phyloP scores from a whole-genome alignment of 2,329 filamentous ascomycete genomes.

The Volutella citrinella region DNA sequence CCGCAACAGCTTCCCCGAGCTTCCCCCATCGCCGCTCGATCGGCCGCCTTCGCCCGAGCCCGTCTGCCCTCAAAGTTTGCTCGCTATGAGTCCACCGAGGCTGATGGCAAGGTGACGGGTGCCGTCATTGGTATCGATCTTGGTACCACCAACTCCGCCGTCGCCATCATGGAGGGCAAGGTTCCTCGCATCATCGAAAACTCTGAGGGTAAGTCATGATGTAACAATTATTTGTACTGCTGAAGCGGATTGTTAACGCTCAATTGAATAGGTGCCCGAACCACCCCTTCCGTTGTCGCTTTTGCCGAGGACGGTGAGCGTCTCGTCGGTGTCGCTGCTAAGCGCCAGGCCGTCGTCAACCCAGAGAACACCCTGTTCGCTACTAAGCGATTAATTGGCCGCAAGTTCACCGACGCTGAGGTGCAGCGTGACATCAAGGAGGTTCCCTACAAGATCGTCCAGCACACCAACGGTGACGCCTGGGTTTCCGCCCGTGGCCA shows the following conservation, averaged over 20 bases:
- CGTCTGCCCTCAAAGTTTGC: slow-evolving; percentile 71
- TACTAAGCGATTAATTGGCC: slow-evolving; percentile 97
- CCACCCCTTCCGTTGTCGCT: slow-evolving; percentile 77
- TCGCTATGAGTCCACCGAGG: slow-evolving; percentile 68
- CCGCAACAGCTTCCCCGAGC: slow-evolving; percentile 70
- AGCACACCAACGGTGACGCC: slow-evolving; percentile 94
- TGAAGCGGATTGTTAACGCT: slow-evolving; percentile 11
- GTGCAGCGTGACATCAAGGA: slow-evolving; percentile 97
- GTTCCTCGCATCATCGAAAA: slow-evolving; percentile 95
- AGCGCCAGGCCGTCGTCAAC: slow-evolving; percentile 97
- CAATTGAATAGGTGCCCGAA: slow-evolving; percentile 32
- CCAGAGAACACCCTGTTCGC: slow-evolving; percentile 98
- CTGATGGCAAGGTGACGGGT: slow-evolving; percentile 76
- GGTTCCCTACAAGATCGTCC: slow-evolving; percentile 97
- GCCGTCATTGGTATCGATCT: slow-evolving; percentile 97
- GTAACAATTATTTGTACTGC: too few species aligned
- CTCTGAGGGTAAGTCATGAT: slow-evolving; percentile 80
- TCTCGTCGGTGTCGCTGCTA: slow-evolving; percentile 93
- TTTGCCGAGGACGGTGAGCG: slow-evolving; percentile 95
- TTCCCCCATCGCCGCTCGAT: slow-evolving; percentile 64
- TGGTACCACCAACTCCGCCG: slow-evolving; percentile 96
- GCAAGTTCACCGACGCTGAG: slow-evolving; percentile 91
- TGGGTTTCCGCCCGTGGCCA: slow-evolving; percentile 92
- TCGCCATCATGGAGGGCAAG: slow-evolving; percentile 98
- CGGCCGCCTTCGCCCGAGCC: slow-evolving; percentile 64